Conservation (phyloP, 2,329 filamentous ascomycete genomes). For the Elsinoe fawcettii region DNA sequence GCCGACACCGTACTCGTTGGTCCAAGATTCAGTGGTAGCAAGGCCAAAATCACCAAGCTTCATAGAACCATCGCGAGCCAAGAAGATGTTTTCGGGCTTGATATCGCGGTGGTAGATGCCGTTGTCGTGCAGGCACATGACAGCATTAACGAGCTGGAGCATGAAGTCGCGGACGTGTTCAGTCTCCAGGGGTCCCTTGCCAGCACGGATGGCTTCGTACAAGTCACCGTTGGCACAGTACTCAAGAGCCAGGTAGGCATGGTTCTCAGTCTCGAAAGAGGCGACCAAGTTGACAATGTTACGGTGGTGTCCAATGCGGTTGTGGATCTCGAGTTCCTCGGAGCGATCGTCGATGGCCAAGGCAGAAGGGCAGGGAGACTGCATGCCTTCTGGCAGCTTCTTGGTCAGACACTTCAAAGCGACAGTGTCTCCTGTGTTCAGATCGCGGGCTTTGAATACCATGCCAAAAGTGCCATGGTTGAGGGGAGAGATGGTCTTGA, state of each 20-base stretch:
- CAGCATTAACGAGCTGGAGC: slow-evolving; percentile 83
- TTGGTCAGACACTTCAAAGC: slow-evolving; percentile 97
- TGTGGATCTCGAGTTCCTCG: slow-evolving; percentile 73
- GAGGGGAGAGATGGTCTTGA: slow-evolving; percentile 83
- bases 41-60: slow-evolving; percentile 96
- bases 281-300: slow-evolving; percentile 91
- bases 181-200: slow-evolving; percentile 82
- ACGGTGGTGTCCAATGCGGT: slow-evolving; percentile 66
- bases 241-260: slow-evolving; percentile 88
- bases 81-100: slow-evolving; percentile 98
- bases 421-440: slow-evolving; percentile 67
- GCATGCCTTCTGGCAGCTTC: slow-evolving; percentile 46
- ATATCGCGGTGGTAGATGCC: slow-evolving; percentile 95
- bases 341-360: slow-evolving; percentile 75
- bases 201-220: slow-evolving; percentile 90
- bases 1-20: slow-evolving; percentile 84
- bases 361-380: slow-evolving; percentile 46
- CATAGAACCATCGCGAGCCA: slow-evolving; percentile 77
- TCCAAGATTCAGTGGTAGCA: slow-evolving; percentile 83
- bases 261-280: slow-evolving; percentile 84
- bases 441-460: slow-evolving; percentile 88
- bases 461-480: slow-evolving; percentile 99
- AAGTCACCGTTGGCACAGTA: slow-evolving; percentile 92
- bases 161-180: slow-evolving; percentile 97
- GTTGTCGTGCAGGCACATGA: slow-evolving; percentile 83